phyloP scores from a whole-genome alignment of 495 filamentous ascomycete species.

The Margaritispora aquatica region DNA sequence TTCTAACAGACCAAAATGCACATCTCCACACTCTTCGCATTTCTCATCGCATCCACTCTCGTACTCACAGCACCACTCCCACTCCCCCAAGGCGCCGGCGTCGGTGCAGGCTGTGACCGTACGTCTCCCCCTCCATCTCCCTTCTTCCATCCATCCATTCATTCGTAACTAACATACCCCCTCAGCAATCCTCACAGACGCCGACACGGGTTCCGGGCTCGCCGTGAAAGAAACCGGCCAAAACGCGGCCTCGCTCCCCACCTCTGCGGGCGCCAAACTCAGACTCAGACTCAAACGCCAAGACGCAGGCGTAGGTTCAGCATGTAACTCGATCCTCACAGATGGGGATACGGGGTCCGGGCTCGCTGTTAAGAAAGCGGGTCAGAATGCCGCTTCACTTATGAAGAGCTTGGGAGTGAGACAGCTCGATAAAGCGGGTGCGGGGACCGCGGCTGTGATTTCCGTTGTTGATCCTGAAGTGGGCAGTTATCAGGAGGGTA shows the following conservation, averaged over 20 bases:
- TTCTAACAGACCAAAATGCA: background rate
- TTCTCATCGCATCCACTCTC: background rate
- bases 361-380: background rate
- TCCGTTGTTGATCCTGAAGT: background rate
- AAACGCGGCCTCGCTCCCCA: slow-evolving; percentile 5
- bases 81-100: slow-evolving; percentile 6
- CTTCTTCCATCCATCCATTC: background rate
- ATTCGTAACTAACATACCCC: no score
- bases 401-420: background rate
- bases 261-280: slow-evolving; percentile 7
- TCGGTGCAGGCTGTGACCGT: slow-evolving; percentile 6
- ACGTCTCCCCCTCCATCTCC: background rate
- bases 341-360: background rate
- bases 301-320: background rate
- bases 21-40: background rate
- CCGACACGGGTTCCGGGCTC: slow-evolving; percentile 2
- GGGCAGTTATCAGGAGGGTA: background rate
- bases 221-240: slow-evolving; percentile 9
- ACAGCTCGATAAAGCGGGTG: slow-evolving; percentile 10
- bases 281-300: no score
- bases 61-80: slow-evolving; percentile 1
- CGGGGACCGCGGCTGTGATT: slow-evolving; percentile 1
- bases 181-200: slow-evolving; percentile 6
- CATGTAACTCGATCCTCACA: slow-evolving; percentile 4
- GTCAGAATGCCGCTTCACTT: slow-evolving; percentile 2